A percentile compares a stretch with the other conserved stretches of the same genome.
Evolutionary conservation across 148 eudicot species (phyloP).

Genomic region (Gaultheria prostrata): DNA sequence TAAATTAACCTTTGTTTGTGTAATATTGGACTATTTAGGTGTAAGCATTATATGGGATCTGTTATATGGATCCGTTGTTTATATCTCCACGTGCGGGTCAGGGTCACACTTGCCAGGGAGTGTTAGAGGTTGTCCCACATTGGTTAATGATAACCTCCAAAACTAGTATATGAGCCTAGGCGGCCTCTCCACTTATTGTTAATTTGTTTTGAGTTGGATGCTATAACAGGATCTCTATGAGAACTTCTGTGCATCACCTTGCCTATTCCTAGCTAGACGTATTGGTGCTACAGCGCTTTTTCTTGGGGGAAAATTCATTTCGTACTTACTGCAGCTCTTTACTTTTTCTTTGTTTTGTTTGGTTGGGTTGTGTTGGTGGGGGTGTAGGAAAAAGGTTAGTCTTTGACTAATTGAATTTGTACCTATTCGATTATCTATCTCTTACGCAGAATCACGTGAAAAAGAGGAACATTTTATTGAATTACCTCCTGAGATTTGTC

Average conservation of each 20-base stretch:
- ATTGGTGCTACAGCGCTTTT: background rate
- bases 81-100: no score
- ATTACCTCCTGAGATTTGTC: conserved; percentile 91
- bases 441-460: conserved; percentile 53
- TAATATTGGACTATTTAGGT: background rate
- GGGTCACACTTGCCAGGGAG: no score
- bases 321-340: background rate
- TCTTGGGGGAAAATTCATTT: background rate
- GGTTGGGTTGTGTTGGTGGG: background rate
- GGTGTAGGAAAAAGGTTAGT: background rate
- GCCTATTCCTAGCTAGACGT: background rate
- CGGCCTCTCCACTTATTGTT: no score
- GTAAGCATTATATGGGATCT: background rate
- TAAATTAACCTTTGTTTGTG: background rate
- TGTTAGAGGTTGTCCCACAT: no score
- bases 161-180: no score
- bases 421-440: conserved; percentile 1
- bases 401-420: conserved; percentile 1
- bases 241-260: background rate
- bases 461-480: conserved; percentile 90
- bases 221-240: background rate
- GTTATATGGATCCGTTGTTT: no score
- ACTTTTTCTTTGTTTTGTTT: background rate
- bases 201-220: no score
- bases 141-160: no score